Evolutionary conservation across 2,329 filamentous ascomycete genomes (phyloP).

Genomic region (Cryphonectria radicalis): DNA sequence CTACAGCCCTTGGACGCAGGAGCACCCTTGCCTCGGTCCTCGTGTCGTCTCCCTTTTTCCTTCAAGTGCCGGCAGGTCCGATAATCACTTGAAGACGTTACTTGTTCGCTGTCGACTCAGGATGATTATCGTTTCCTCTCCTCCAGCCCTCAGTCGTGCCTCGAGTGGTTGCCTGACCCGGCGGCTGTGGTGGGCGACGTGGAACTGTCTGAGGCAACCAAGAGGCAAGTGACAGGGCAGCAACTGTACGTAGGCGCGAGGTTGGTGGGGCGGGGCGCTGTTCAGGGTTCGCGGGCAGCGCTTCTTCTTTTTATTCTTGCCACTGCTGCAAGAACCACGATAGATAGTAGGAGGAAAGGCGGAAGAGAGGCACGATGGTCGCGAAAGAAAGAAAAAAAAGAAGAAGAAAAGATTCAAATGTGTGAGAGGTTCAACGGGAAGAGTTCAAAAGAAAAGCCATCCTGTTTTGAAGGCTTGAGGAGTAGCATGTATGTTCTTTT

Average conservation of each 20-base stretch:
- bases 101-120: not conserved
- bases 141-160: not conserved
- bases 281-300: not conserved
- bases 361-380: not conserved
- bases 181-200: slow-evolving; percentile 8
- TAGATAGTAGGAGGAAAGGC: not conserved
- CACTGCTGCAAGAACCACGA: not conserved
- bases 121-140: not conserved
- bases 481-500: not conserved
- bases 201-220: slow-evolving; percentile 10
- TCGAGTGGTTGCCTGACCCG: not conserved
- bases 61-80: slow-evolving; percentile 9
- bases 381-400: not conserved
- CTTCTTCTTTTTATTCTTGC: not conserved
- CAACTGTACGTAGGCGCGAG: not conserved
- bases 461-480: not conserved
- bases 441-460: not conserved
- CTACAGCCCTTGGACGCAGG: slow-evolving; percentile 9
- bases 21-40: slow-evolving; percentile 11
- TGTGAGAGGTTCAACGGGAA: not conserved
- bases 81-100: not conserved
- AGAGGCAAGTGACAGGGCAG: not conserved
- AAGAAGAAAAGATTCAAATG: not conserved
- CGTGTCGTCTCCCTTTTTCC: slow-evolving; percentile 6
- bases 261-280: not conserved